Conservation (phyloP, 1,139 yeast species). For the Taphrina sp. region DNA sequence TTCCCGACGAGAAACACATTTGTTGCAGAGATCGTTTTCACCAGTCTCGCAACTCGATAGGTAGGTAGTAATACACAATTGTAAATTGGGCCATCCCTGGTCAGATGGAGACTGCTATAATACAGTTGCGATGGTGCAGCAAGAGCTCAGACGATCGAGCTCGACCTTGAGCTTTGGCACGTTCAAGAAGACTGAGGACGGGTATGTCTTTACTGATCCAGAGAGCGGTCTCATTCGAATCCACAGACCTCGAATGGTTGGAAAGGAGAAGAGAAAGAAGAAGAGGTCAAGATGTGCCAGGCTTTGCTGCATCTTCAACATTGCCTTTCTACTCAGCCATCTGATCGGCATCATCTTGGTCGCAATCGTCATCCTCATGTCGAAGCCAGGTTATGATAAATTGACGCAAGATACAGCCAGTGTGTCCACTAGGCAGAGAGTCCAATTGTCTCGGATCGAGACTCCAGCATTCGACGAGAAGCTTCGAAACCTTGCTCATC, state of each 20-base stretch:
- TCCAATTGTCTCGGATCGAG: slow-evolving; percentile 5
- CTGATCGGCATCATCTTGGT: background rate
- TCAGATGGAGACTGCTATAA: background rate
- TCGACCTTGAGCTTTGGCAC: slow-evolving; percentile 10
- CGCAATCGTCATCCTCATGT: slow-evolving; percentile 3
- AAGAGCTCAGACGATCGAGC: background rate
- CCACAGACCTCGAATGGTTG: background rate
- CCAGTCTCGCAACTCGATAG: no score
- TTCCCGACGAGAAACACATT: no score
- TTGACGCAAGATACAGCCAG: slow-evolving; percentile 14
- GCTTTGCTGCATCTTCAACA: slow-evolving; percentile 2
- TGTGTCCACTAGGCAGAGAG: slow-evolving; percentile 2
- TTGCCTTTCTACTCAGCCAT: background rate
- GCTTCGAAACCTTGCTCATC: no score
- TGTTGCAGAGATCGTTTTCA: no score
- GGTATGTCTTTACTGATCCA: background rate
- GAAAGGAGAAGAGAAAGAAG: background rate
- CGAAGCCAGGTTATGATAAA: slow-evolving; percentile 22
- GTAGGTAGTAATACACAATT: no score
- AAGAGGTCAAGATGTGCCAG: background rate
- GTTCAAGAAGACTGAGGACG: background rate
- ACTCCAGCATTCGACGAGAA: slow-evolving; percentile 3
- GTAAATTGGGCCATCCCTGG: no score
- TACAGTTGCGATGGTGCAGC: background rate
- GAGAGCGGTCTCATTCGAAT: background rate